These are phyloP conservation scores for Malus sylvestris DNA, from an alignment of 306 rosid species.

Conservation along the genomic window DNA sequence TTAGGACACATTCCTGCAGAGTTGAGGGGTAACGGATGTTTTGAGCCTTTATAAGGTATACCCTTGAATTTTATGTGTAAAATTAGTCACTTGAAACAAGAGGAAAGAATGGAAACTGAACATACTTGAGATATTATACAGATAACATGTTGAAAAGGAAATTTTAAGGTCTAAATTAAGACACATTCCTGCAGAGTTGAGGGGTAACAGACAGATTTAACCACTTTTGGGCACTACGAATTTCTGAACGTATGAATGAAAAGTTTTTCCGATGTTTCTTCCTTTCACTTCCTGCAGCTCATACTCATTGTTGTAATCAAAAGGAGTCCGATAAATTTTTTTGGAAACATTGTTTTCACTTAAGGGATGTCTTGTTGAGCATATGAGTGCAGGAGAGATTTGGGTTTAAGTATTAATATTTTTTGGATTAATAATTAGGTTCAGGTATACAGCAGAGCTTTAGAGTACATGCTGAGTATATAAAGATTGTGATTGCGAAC, in stretches of 20 bases:
- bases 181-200: background rate
- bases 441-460: background rate
- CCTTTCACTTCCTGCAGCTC: background rate
- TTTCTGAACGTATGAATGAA: background rate
- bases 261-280: background rate
- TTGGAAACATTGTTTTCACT: background rate
- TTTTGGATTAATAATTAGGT: background rate
- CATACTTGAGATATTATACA: background rate
- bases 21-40: background rate
- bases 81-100: background rate
- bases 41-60: slow-evolving; percentile 70
- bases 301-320: background rate
- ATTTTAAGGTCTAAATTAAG: background rate
- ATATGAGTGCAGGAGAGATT: background rate
- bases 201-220: background rate
- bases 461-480: background rate
- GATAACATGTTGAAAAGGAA: background rate
- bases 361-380: background rate
- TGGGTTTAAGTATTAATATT: background rate
- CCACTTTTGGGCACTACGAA: background rate
- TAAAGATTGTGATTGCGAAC: background rate
- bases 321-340: background rate
- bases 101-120: background rate
- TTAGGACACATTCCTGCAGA: background rate
- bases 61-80: background rate